Conservation (phyloP, 495 filamentous ascomycete species). For the Xylaria intraflava region DNA sequence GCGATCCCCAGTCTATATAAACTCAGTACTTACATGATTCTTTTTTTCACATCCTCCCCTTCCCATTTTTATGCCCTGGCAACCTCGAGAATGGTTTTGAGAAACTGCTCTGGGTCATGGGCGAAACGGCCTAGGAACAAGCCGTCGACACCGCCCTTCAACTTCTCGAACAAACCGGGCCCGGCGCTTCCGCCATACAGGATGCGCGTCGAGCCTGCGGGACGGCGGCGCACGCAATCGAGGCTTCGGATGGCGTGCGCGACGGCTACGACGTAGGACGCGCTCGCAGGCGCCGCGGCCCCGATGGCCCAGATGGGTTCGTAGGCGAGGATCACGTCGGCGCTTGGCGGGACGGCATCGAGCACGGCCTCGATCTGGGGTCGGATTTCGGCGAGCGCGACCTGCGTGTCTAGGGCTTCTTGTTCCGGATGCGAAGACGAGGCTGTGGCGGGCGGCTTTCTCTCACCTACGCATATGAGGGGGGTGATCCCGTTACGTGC, state of each 20-base stretch:
- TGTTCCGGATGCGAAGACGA: slow-evolving; percentile 19
- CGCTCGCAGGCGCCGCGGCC: slow-evolving; percentile 59
- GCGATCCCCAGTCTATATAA: background rate
- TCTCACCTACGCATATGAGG: slow-evolving; percentile 75
- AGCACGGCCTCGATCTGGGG: slow-evolving; percentile 58
- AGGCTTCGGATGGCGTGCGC: slow-evolving; percentile 52
- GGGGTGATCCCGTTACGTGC: slow-evolving; percentile 64
- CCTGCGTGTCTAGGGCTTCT: slow-evolving; percentile 37
- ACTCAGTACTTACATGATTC: background rate
- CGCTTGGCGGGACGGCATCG: slow-evolving; percentile 46
- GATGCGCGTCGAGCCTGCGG: slow-evolving; percentile 50
- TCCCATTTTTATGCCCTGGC: slow-evolving; percentile 23
- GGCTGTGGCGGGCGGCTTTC: slow-evolving; percentile 12
- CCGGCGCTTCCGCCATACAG: slow-evolving; percentile 78
- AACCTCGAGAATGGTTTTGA: slow-evolving; percentile 63
- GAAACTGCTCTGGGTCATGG: slow-evolving; percentile 63
- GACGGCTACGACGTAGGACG: slow-evolving; percentile 67
- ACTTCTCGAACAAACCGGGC: slow-evolving; percentile 60
- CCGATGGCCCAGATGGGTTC: slow-evolving; percentile 91
- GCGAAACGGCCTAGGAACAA: slow-evolving; percentile 78
- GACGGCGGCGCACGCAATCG: slow-evolving; percentile 31
- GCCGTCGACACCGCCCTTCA: slow-evolving; percentile 65
- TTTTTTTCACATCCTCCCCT: background rate
- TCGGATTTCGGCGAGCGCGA: slow-evolving; percentile 58
- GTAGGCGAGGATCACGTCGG: slow-evolving; percentile 75